Evolutionary conservation across 164 flowering plant species (phyloP).

Genomic region (Macadamia tetraphylla): DNA sequence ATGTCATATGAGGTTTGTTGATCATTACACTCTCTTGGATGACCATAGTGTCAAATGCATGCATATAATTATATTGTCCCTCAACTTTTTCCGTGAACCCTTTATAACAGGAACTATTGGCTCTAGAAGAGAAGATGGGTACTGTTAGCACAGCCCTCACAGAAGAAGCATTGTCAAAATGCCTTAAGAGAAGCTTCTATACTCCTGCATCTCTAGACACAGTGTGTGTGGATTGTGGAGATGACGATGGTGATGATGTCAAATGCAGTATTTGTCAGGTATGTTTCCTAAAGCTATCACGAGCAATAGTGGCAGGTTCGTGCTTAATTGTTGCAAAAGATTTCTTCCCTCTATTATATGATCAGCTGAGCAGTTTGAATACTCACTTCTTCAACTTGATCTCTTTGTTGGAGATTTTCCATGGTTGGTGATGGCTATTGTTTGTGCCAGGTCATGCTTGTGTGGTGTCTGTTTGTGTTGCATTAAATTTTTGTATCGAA

Average conservation of each 20-base stretch:
- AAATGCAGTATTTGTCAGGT: slow-evolving; percentile 99
- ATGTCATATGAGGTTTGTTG: slow-evolving; percentile 94
- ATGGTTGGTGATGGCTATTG: too few species aligned
- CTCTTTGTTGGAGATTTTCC: too few species aligned
- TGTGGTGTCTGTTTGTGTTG: too few species aligned
- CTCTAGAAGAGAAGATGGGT: slow-evolving; percentile 94
- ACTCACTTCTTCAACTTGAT: too few species aligned
- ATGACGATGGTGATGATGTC: slow-evolving; percentile 57
- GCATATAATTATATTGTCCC: too few species aligned
- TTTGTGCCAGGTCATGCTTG: too few species aligned
- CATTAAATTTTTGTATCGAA: too few species aligned
- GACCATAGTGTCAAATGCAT: not conserved
- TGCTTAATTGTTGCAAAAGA: too few species aligned
- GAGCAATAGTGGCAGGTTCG: too few species aligned
- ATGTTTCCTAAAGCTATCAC: slow-evolving; percentile 1
- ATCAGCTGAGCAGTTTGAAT: too few species aligned
- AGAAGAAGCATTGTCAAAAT: slow-evolving; percentile 61
- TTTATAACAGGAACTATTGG: slow-evolving; percentile 69
- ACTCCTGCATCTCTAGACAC: slow-evolving; percentile 16
- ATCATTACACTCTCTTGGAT: not conserved
- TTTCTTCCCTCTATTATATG: too few species aligned
- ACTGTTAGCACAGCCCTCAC: slow-evolving; percentile 87
- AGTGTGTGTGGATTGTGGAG: slow-evolving; percentile 9
- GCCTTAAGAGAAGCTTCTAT: slow-evolving; percentile 50
- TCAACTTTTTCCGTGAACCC: not conserved